These are phyloP conservation scores for Amphicarpaea edgeworthii DNA, from an alignment of 306 rosid genomes.

Conservation along the genomic window DNA sequence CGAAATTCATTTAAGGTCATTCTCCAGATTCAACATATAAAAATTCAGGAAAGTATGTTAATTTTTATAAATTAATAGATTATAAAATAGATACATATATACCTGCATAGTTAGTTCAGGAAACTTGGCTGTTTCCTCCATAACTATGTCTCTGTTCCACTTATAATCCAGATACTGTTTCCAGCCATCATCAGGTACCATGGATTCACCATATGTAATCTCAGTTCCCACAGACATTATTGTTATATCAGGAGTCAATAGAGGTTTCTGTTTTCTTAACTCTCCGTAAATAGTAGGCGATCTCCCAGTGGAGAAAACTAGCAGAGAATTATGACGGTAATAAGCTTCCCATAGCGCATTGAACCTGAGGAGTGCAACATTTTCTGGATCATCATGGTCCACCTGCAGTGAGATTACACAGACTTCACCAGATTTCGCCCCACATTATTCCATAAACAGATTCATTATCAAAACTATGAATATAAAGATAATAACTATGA, in stretches of 20 bases:
- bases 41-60: constrained; percentile 1
- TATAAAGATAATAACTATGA: too few relatives aligned
- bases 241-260: constrained; percentile 80
- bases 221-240: constrained; percentile 89
- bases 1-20: neutral
- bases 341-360: constrained; percentile 85
- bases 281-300: constrained; percentile 64
- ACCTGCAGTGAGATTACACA: constrained; percentile 59
- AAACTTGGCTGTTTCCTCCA: constrained; percentile 75
- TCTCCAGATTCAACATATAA: constrained; percentile 16
- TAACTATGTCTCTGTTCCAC: constrained; percentile 72
- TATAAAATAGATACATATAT: constrained; percentile 27
- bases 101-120: constrained; percentile 80
- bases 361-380: constrained; percentile 70
- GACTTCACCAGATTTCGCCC: constrained; percentile 10
- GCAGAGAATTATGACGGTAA: constrained; percentile 79
- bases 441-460: neutral
- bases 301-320: constrained; percentile 91
- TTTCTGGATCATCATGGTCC: constrained; percentile 73
- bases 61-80: constrained; percentile 2
- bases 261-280: constrained; percentile 66
- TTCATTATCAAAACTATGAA: constrained; percentile 22
- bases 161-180: constrained; percentile 57
- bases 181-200: constrained; percentile 73
- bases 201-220: constrained; percentile 69